Evolutionary conservation across 164 flowering plant genomes (phyloP).

Genomic region (Paratinospora sagittata): DNA sequence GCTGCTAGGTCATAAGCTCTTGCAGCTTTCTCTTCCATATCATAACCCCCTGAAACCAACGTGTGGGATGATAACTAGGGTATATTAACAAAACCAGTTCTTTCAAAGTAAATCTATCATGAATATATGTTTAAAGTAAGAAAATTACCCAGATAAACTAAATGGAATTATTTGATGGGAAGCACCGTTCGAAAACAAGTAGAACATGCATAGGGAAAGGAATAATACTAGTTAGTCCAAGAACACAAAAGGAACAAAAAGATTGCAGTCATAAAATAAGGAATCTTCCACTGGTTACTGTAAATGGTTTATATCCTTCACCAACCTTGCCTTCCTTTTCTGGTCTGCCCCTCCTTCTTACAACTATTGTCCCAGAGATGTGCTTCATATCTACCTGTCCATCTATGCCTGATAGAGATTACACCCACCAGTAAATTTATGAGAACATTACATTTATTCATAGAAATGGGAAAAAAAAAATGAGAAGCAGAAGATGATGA

Average conservation of each 20-base stretch:
- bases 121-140: not conserved
- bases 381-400: slow-evolving; percentile 48
- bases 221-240: slow-evolving; percentile 25
- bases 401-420: slow-evolving; percentile 57
- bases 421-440: not conserved
- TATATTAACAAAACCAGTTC: not conserved
- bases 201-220: slow-evolving; percentile 26
- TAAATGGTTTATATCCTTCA: slow-evolving; percentile 5
- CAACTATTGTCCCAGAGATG: slow-evolving; percentile 84
- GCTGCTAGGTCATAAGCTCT: slow-evolving; percentile 92
- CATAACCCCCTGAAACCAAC: slow-evolving; percentile 69
- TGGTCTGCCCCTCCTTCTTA: slow-evolving; percentile 89
- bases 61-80: not conserved
- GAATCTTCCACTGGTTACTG: slow-evolving; percentile 11
- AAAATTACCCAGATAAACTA: slow-evolving; percentile 72
- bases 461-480: not conserved
- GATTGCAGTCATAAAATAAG: slow-evolving; percentile 7
- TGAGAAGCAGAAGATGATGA: not conserved
- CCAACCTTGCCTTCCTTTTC: slow-evolving; percentile 97
- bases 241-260: slow-evolving; percentile 17
- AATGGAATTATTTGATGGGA: slow-evolving; percentile 19
- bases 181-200: slow-evolving; percentile 22
- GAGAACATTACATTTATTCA: not conserved
- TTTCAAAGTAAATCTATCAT: not conserved
- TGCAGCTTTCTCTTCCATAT: slow-evolving; percentile 93